Conservation (phyloP, 2,329 filamentous ascomycete species). For the Hypoxylon sp. region DNA sequence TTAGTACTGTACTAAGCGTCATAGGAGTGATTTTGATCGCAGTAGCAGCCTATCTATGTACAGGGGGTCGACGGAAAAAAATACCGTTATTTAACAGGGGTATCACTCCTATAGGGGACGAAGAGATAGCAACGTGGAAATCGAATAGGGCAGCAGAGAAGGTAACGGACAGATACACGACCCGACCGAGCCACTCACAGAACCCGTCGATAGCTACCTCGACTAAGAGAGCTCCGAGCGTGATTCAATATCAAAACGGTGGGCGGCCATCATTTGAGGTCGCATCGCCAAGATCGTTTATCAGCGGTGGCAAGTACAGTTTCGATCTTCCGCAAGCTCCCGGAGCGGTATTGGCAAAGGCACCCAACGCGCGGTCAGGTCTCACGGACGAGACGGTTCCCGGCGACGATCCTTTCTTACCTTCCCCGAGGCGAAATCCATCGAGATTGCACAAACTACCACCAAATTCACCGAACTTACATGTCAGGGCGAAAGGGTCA, state of each 20-base stretch:
- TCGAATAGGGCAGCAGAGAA: slow-evolving; percentile 56
- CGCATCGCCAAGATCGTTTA: slow-evolving; percentile 55
- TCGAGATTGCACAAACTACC: slow-evolving; percentile 69
- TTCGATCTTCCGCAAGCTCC: slow-evolving; percentile 62
- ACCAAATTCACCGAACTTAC: slow-evolving; percentile 53
- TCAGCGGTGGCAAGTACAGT: slow-evolving; percentile 59
- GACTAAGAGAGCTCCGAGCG: slow-evolving; percentile 64
- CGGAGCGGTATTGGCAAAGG: slow-evolving; percentile 68
- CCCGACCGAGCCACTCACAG: slow-evolving; percentile 52
- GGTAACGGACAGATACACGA: slow-evolving; percentile 47
- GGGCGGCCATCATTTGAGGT: slow-evolving; percentile 54
- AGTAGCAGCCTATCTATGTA: slow-evolving; percentile 57
- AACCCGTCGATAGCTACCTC: slow-evolving; percentile 57
- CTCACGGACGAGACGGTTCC: slow-evolving; percentile 74
- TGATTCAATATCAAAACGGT: slow-evolving; percentile 67
- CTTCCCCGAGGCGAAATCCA: slow-evolving; percentile 66
- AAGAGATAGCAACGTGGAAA: slow-evolving; percentile 77
- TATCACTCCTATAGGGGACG: slow-evolving; percentile 74
- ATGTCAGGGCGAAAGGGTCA: slow-evolving; percentile 60
- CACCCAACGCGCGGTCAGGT: slow-evolving; percentile 74
- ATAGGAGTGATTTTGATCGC: slow-evolving; percentile 61
- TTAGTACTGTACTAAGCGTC: slow-evolving; percentile 66
- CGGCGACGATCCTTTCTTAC: slow-evolving; percentile 72
- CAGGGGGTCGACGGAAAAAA: slow-evolving; percentile 59
- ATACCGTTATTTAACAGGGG: slow-evolving; percentile 66